Base-by-base conservation (phyloP, 768 basidiomycete species). In the Glaciozyma antarctica region DNA sequence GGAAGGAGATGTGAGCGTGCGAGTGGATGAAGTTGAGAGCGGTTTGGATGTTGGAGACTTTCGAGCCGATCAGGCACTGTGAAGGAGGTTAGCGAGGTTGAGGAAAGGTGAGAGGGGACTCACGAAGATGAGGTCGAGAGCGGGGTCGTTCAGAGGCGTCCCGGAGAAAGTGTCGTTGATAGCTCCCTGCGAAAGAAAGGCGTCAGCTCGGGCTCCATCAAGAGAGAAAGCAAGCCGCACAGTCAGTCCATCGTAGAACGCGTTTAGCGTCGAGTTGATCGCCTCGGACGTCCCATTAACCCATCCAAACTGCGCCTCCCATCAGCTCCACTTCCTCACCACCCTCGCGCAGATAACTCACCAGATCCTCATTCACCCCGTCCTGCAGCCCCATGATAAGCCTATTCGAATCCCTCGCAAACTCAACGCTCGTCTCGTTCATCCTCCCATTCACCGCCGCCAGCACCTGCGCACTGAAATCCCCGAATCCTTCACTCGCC, bases 1-100 rank as follows among this genome's bases (percentile, higher is more conserved):
- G 87, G 64, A 98, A 81, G 72, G 88, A 78, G 72, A 98, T 80
- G 56, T 85, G 80, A 55, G 93, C 84, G 77, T 95, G 90, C 68
- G 90, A 79, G 75, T 94, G 86, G 68, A 98, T 79, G 82, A 94
- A 97, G 0, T 91, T 97, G 48, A 95, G 80, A 8, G 88, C 91
- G 22, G 84, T 81, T 77, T 93, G 90, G 73, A 98, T 80, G 15
- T 86, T 88, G 62, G 85, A 79, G 55, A 98, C 86, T 75, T 98
- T 98, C 66, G 82, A 81, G n/a, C 94, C 94, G 71, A 98, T 82
- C 73, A 97, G 81, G 75, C 94, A 97, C 66, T 70, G 49, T 21
- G 5, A 3, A 16, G 32, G 16, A 15, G 7, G 28, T 12, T 34
- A 16, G 13, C 13, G 21, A 41, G 13, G 9, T 8, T 28, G 22